Evolutionary conservation across 2,329 filamentous ascomycete genomes (phyloP), one percentile per base, ranked within the genome.

Genomic region (Hypoxylon sp.): DNA sequence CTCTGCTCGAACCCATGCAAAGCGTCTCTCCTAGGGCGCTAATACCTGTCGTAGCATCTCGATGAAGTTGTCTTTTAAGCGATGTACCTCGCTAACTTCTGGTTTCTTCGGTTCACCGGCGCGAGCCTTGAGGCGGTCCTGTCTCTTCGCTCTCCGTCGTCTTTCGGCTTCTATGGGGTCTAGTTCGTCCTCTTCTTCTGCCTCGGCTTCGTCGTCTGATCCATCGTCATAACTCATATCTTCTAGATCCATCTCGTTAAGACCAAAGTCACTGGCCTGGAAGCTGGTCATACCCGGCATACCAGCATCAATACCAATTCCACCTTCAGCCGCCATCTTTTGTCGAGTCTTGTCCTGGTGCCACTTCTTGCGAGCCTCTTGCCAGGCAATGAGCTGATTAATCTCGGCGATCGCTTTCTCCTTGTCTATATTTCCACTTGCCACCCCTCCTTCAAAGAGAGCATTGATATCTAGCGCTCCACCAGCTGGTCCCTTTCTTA

Each of bases 321-420:
- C 85, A 2, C 90, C 90, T 76, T 95, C 94, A 1, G 94, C 94
- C 0, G 96, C 96, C 96, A 99, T 98, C 86, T 99, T 99, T 83
- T 98, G 96, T 60, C 95, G 86, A 7, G 96, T 99, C 86, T 99
- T 99, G 82, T 97, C 94, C 68, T 95, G 90, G 79, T 99, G 96
- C 96, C 96, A 99, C 82, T 95, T 95, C 86, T 99, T 98, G 61
- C 96, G 87, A 46, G 93, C 93, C 78, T 95, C 93, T 80, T 99
- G 96, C 96, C 96, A 99, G 53, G 91, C 86, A 74, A 99, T 96
- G 55, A 99, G 85, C 31, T 87, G 84, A 76, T 98, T 89, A 76
- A 98, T 95, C 82, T 99, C 96, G 2, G 82, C 82, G 7, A 95
- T 89, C 0, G 92, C 92, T 71, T 89, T 88, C 1, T 88, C 84